A percentile compares a stretch with the other conserved stretches of the same genome.
These are phyloP conservation scores for Hemileccinum hortonii DNA, from an alignment of 1,284 basidiomycete species.

Conservation along the genomic window DNA sequence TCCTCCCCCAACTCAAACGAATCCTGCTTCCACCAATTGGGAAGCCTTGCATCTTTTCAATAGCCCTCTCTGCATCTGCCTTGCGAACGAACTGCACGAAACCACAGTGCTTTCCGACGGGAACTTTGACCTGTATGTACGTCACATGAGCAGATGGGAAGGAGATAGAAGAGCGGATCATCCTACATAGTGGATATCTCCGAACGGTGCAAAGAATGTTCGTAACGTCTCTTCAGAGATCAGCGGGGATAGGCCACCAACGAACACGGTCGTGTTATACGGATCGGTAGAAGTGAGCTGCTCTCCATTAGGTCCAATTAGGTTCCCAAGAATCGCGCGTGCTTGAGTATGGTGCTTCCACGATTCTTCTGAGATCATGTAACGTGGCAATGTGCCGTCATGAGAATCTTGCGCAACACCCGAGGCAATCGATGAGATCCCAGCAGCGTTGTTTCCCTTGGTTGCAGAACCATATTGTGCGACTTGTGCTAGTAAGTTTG, in stretches of 20 bases:
- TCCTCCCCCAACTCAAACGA: slow-evolving; percentile 89
- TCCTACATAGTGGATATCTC: slow-evolving; percentile 86
- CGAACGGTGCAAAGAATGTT: slow-evolving; percentile 87
- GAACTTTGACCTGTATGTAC: slow-evolving; percentile 79
- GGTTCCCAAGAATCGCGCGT: slow-evolving; percentile 72
- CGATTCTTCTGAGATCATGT: slow-evolving; percentile 66
- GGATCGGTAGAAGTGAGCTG: slow-evolving; percentile 83
- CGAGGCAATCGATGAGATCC: slow-evolving; percentile 41
- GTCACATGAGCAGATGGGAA: slow-evolving; percentile 13
- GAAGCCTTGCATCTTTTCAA: slow-evolving; percentile 96
- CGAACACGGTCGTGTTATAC: slow-evolving; percentile 91
- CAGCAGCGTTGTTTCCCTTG: slow-evolving; percentile 30
- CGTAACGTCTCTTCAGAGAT: slow-evolving; percentile 86
- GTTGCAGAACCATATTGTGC: slow-evolving; percentile 44
- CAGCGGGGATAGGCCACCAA: slow-evolving; percentile 81
- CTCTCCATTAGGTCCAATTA: slow-evolving; percentile 81
- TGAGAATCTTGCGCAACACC: slow-evolving; percentile 42
- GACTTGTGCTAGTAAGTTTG: slow-evolving; percentile 44
- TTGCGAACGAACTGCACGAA: slow-evolving; percentile 95
- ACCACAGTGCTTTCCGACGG: slow-evolving; percentile 92
- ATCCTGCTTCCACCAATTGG: slow-evolving; percentile 90
- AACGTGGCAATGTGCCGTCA: slow-evolving; percentile 45
- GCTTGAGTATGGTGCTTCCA: slow-evolving; percentile 82
- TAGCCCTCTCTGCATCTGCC: slow-evolving; percentile 87
- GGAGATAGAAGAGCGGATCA: slow-evolving; percentile 6